Conservation (phyloP, 805 yeast species). For the Myxozyma vanderwaltii region DNA sequence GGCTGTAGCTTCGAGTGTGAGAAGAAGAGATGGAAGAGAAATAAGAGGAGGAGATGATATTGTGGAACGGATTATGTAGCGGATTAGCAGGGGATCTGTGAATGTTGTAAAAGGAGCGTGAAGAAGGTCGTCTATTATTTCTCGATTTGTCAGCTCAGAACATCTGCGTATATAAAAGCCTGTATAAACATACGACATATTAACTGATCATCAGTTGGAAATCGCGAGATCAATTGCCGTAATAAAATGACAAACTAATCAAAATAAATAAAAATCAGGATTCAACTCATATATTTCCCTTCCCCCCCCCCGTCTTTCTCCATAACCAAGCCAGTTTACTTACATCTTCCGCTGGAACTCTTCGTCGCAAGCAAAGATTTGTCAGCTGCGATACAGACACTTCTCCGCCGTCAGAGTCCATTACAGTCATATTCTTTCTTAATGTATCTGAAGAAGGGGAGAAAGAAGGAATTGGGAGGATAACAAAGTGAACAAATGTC, state of each 20-base stretch:
- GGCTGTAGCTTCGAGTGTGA: neutral
- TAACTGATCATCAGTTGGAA: neutral
- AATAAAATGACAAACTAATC: slow-evolving; percentile 2
- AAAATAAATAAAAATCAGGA: neutral
- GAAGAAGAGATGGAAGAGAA: slow-evolving; percentile 10
- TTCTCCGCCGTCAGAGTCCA: neutral
- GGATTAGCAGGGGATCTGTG: slow-evolving; percentile 28
- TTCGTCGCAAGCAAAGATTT: slow-evolving; percentile 1
- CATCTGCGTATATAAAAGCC: too few species aligned
- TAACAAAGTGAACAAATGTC: too few species aligned
- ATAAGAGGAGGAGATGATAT: slow-evolving; percentile 10
- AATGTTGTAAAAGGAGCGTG: slow-evolving; percentile 17
- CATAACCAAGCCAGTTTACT: neutral
- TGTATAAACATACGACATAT: slow-evolving; percentile 8
- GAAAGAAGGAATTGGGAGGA: neutral
- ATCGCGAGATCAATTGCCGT: neutral
- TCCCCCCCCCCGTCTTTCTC: neutral
- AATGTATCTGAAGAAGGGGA: neutral
- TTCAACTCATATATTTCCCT: too few species aligned
- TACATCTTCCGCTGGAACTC: slow-evolving; percentile 1
- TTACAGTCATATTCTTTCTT: neutral
- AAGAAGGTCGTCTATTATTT: slow-evolving; percentile 7
- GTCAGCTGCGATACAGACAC: neutral
- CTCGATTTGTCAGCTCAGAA: neutral
- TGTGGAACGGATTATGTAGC: slow-evolving; percentile 8